Base-by-base conservation (phyloP, 257 asterid genomes). In the Pogostemon cablin region DNA sequence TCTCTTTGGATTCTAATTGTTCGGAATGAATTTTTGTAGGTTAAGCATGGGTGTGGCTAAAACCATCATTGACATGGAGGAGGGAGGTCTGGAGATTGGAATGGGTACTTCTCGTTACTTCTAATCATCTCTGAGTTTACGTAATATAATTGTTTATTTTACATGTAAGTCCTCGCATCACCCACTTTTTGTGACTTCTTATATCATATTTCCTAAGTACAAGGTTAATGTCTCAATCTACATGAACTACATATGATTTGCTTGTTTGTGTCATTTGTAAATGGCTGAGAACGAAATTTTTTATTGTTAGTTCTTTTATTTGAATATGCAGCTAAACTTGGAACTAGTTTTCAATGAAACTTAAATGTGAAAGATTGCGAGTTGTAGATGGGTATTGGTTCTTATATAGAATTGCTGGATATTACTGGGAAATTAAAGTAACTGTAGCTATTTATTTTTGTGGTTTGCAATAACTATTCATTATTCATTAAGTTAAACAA, bases 11-110 rank as follows among this genome's bases (percentile, higher is more conserved):
- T 47, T 56, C 39, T 12, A n/a, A 44, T 72, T 49, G 65, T 57
- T 49, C 65, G 61, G 42, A 52, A 52, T 74, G 75, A 32, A 5
- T 25, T 68, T 37, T 62, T 78, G 80, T 75, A 73, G 86, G 78
- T 83, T 75, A 90, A 25, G 32, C 32, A 25, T 86, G 95, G 93
- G 87, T 35, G 82, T 53, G 74, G 81, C 59, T 47, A 77, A 81
- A 71, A 90, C 85, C 77, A 71, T 70, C 65, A 56, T 75, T 65
- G 89, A 85, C 60, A 67, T 78, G 87, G 93, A 86, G 74, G 95
- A 90, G 79, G 97, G 91, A 82, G 82, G 85, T 60, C 84, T 90
- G 72, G 93, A 90, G 84, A 83, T 90, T 78, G 97, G 97, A 52
- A 90, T 90, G 86, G 97, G 96, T 88, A 79, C 46, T 52, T 64